Percentiles rank a stretch among this genome's conserved stretches.
These are phyloP conservation scores for Globisporangium spiculum DNA, from an alignment of 352 stramenopile genomes.

Conservation along the genomic window DNA sequence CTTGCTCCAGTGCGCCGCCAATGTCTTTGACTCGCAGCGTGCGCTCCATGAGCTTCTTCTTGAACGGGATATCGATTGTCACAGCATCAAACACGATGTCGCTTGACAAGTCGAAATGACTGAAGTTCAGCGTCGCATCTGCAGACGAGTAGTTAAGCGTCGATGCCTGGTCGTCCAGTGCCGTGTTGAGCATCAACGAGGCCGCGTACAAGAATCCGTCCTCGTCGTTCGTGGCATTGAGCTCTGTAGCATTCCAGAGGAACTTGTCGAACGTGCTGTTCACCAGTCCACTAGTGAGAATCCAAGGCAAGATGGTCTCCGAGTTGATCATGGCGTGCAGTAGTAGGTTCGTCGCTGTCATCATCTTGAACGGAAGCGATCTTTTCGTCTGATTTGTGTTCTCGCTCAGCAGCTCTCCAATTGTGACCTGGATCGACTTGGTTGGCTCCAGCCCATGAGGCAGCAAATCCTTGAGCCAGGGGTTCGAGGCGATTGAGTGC, in stretches of 20 bases:
- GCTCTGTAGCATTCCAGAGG: not conserved
- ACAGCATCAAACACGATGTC: conserved; percentile 37
- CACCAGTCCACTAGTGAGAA: not conserved
- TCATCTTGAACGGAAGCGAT: conserved; percentile 17
- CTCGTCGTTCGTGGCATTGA: conserved; percentile 1
- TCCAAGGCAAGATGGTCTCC: conserved; percentile 19
- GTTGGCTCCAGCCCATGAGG: conserved; percentile 18
- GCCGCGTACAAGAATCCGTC: conserved; percentile 14
- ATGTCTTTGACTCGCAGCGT: conserved; percentile 13
- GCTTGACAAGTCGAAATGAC: conserved; percentile 23
- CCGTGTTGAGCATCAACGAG: conserved; percentile 15
- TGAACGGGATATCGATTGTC: conserved; percentile 41
- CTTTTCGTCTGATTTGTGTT: not conserved
- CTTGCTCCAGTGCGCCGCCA: conserved; percentile 10
- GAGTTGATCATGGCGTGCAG: conserved; percentile 29
- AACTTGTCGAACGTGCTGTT: conserved; percentile 23
- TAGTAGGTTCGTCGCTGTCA: conserved; percentile 29
- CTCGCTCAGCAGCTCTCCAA: conserved; percentile 10
- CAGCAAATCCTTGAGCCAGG: conserved; percentile 36
- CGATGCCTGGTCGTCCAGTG: conserved; percentile 8
- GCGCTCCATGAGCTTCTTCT: conserved; percentile 17
- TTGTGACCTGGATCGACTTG: conserved; percentile 16
- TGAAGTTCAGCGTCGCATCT: conserved; percentile 28
- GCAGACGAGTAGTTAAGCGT: conserved; percentile 16
- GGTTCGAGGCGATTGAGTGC: conserved; percentile 30